Evolutionary conservation across 805 yeast genomes (phyloP), one percentile per base, ranked within the genome.

Genomic region (Yamadazyma insecticola): DNA sequence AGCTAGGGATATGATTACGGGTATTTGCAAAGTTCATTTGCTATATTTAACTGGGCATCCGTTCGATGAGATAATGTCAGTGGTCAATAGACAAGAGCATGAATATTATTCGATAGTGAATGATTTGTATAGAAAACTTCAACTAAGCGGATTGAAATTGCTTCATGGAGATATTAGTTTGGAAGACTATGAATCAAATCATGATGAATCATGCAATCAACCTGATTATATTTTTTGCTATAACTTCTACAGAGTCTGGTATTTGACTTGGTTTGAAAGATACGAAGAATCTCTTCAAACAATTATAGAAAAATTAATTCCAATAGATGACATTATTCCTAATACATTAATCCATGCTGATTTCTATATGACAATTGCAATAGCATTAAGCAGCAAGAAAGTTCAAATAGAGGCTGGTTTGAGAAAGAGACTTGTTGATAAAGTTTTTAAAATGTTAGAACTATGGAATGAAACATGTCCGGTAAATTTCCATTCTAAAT

Each of bases 381-480:
- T 36, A 9, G 21, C 35, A 44, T 43, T 33, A 29, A 4, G 48
- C 37, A 10, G 34, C 47, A 13, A 43, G 39, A 20, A 29, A 24
- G 20, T 24, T 13, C 6, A 16, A 13, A 11, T 30, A 2, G 28
- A 28, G 2, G 36, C 36, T 9, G 45, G 36, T 4, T 35, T 27
- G 11, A 52, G 50, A n/a, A 37, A 43, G 16, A 39, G 38, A n/a
- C 30, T 55, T 9, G 38, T 61, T 4, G 32, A 41, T 3, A 39
- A 40, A 6, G 46, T 55, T 17, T 36, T 39, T 12, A 30, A 40
- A 4, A 50, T 51, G 28, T 50, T 65, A 29, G 48, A 52, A 10
- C 41, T 53, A 16, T 68, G 70, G 63, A 43, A 63, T 4, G 47
- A 41, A 2, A 39, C 51, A 2, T 54, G 63, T 29, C 72, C 70